Base-by-base conservation (phyloP, 805 yeast genomes). In the Teunomyces atbi region DNA sequence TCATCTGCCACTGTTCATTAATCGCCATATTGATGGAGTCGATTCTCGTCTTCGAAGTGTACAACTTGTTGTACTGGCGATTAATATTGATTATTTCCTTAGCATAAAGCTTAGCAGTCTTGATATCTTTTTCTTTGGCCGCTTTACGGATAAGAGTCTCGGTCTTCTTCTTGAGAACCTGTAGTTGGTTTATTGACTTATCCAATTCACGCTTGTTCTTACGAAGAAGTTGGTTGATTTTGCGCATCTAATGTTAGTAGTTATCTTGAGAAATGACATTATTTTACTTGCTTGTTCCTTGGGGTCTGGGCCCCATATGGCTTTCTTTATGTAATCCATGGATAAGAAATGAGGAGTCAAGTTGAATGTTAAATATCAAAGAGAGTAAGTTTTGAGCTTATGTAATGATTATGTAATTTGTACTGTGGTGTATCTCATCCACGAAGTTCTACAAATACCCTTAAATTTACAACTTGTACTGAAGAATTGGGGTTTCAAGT, bases 291-390 rank as follows among this genome's bases (percentile, higher is more conserved):
- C 83, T 58, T 86, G 96, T 58, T 89, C 98, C 59, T 85, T 84
- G 35, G 97, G 97, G 61, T 91, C 97, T 0, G 98, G 97, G 0
- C 99, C 99, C 86, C 95, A 92, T 32, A 92, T 84, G 3, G 91
- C 87, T 61, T 84, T 83, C 69, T 89, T 91, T 28, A 92, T 64
- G 62, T 76, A 85, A 61, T 92, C 89, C 98, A 92, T 92, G 21
- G 39, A 26, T 15, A 12, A 20, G 7, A 5, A 11, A 4, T 8
- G 38, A 19, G 38, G 13, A 16, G 18, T 35, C 26, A 18, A 18
- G 8, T 16, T 33, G 7, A 13, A 18, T 30, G 2, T 6, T 6
- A 8, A 30, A 30, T 5, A n/a, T 6, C 6, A 30, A 29, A 13
- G 10, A 5, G 5, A 13, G 5, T 15, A 30, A n/a, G 3, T 13